Base-by-base conservation (phyloP, 2,329 filamentous ascomycete species). In the Corinectria fuckeliana region DNA sequence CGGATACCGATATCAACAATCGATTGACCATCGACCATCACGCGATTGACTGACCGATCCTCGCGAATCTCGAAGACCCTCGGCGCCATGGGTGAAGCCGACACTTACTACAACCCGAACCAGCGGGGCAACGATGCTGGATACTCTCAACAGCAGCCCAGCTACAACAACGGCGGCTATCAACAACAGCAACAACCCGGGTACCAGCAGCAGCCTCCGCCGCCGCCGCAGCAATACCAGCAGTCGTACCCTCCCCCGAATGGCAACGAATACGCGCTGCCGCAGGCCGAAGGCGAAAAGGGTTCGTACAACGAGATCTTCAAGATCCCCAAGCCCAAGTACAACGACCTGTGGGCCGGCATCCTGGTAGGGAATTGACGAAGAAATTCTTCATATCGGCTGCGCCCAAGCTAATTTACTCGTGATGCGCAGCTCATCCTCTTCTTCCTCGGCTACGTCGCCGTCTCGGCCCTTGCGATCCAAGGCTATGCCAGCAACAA, bases 291-390 rank as follows among this genome's bases (percentile, higher is more conserved):
- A 26, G 72, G 72, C 52, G 81, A 83, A 62, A 85, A 85, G 71
- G 78, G 79, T 30, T 78, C 78, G 26, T 97, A 96, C 72, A 87
- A 94, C 18, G 85, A 97, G 71, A 86, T 88, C 1, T 97, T 98
- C 81, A 89, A 89, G 76, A 76, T 97, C 51, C 85, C 91, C 50
- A 88, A 81, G 64, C 92, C 92, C n/a, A 96, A 94, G 75, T 97
- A 85, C 78, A 92, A 97, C 71, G 94, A 98, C 74, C 73, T 91
- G 23, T 97, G 93, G 94, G 93, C 93, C 3, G 93, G 90, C 4
- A 78, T 96, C 38, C 79, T 97, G 71, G 88, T 91, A 75, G 14
- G 42, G 6, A 28, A 11, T 41, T 10, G 21, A 25, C 14, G n/a
- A 10, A 14, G 5, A 36, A 34, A n/a, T 34, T 8, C 16, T n/a